phyloP scores from a whole-genome alignment of 2,329 filamentous ascomycete genomes.

The Apiospora marii region DNA sequence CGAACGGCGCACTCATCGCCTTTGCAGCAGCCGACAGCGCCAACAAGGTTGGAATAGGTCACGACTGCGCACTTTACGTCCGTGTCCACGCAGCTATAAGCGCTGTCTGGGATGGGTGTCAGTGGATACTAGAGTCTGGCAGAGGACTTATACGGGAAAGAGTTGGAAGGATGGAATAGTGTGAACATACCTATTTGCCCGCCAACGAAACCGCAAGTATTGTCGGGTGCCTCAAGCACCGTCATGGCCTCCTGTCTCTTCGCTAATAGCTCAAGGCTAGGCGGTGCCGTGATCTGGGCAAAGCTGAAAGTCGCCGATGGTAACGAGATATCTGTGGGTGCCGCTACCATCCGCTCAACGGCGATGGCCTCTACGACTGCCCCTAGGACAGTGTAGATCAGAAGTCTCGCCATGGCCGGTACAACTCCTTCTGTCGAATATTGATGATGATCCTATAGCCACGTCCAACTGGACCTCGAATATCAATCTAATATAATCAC shows the following conservation, averaged over 20 bases:
- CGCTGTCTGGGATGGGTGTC: conserved; percentile 41
- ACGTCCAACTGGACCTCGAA: neutral
- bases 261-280: conserved; percentile 44
- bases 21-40: conserved; percentile 54
- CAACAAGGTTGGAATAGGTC: conserved; percentile 44
- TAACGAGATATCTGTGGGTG: conserved; percentile 45
- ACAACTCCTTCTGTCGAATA: neutral
- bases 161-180: neutral
- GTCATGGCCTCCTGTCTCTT: conserved; percentile 44
- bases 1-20: conserved; percentile 45
- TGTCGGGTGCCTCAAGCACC: conserved; percentile 56
- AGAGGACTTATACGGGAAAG: neutral
- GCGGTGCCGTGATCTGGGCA: conserved; percentile 52
- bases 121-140: conserved; percentile 21
- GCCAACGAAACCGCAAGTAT: conserved; percentile 58
- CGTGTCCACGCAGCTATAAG: conserved; percentile 47
- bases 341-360: conserved; percentile 42
- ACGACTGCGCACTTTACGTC: conserved; percentile 51
- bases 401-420: conserved; percentile 30
- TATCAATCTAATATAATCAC: neutral
- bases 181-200: conserved; percentile 45
- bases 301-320: conserved; percentile 45
- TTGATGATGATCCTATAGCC: neutral
- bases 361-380: conserved; percentile 45
- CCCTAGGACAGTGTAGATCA: conserved; percentile 41